A percentile compares a stretch with the other conserved stretches of the same genome.
Conservation (phyloP, 345 rosid species). For the Citropsis articulata region DNA sequence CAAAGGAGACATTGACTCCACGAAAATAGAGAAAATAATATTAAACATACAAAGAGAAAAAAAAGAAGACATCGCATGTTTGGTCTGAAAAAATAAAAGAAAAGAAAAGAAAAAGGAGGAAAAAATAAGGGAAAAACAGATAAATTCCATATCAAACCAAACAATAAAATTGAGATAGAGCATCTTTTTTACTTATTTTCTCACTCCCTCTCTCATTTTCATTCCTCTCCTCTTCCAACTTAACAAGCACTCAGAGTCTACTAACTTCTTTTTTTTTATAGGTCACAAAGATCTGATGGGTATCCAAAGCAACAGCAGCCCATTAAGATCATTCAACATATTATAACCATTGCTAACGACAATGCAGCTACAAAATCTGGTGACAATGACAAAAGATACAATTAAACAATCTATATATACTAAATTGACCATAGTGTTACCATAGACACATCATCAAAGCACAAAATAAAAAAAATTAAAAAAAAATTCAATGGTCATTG, state of each 20-base stretch:
- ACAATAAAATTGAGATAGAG: too few relatives aligned
- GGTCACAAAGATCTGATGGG: not conserved
- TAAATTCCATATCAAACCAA: too few relatives aligned
- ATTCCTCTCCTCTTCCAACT: too few relatives aligned
- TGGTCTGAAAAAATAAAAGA: too few relatives aligned
- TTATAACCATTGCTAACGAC: not conserved
- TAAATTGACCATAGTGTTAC: not conserved
- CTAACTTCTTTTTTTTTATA: not conserved
- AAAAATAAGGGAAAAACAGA: too few relatives aligned
- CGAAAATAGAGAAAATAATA: not conserved
- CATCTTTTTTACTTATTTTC: too few relatives aligned
- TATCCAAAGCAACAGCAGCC: not conserved
- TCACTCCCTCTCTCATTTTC: too few relatives aligned
- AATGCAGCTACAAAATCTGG: not conserved
- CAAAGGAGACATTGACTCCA: not conserved
- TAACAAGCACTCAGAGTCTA: not conserved
- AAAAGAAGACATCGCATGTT: not conserved
- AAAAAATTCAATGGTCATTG: too few relatives aligned
- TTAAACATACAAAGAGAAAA: not conserved
- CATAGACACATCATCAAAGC: not conserved
- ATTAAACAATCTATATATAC: not conserved
- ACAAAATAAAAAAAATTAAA: too few relatives aligned
- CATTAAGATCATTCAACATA: not conserved
- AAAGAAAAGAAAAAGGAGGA: too few relatives aligned
- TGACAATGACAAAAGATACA: not conserved